A percentile compares a stretch with the other conserved stretches of the same genome.
phyloP scores from a whole-genome alignment of 2,329 filamentous ascomycete species.

The Huntiella omanensis region DNA sequence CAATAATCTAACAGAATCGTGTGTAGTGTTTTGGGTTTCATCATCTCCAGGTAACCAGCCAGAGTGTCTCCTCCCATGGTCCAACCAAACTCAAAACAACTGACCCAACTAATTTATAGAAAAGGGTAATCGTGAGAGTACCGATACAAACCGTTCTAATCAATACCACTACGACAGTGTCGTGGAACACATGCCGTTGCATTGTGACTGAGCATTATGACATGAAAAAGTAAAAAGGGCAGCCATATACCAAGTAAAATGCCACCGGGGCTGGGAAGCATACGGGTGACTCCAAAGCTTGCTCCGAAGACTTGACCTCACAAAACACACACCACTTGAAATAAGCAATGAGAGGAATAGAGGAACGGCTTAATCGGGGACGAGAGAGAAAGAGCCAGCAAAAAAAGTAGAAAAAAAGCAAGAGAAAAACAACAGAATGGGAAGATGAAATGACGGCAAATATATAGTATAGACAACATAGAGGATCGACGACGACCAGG shows the following conservation, averaged over 20 bases:
- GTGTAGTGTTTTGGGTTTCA: neutral
- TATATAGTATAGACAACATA: conserved; percentile 1
- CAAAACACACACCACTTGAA: conserved; percentile 4
- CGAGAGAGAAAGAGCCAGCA: neutral
- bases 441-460: conserved; percentile 3
- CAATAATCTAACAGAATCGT: conserved; percentile 3
- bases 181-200: neutral
- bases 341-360: no score
- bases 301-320: conserved; percentile 4
- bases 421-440: neutral
- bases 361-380: neutral
- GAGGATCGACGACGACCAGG: neutral
- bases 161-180: neutral
- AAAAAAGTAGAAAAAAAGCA: neutral
- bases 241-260: neutral
- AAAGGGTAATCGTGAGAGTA: neutral
- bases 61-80: conserved; percentile 3
- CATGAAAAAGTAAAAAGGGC: neutral
- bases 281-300: conserved; percentile 1
- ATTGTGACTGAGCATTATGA: neutral
- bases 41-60: conserved; percentile 3
- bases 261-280: conserved; percentile 2
- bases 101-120: neutral
- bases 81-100: neutral
- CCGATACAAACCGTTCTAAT: neutral